Evolutionary conservation across 148 eudicot species (phyloP).

Genomic region (Chenopodium album): DNA sequence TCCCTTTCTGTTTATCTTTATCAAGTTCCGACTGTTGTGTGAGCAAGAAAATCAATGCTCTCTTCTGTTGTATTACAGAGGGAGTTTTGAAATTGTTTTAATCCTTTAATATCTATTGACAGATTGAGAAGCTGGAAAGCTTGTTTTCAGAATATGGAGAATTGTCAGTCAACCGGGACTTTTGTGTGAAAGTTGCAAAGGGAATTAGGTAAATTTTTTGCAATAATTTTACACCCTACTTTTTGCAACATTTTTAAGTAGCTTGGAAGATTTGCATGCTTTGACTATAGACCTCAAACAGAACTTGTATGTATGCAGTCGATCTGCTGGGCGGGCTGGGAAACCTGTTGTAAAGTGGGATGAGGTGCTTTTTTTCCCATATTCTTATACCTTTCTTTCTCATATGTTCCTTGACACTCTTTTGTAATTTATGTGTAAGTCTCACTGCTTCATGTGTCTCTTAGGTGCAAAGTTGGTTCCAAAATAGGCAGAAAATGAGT

Average conservation of each 20-base stretch:
- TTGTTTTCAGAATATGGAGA: constrained; percentile 39
- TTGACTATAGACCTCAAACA: constrained; percentile 3
- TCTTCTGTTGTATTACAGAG: background rate
- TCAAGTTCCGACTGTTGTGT: background rate
- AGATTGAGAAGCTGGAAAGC: constrained; percentile 65
- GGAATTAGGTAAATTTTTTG: constrained; percentile 52
- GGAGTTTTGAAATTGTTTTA: background rate
- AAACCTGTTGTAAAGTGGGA: constrained; percentile 72
- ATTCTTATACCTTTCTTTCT: background rate
- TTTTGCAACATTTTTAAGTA: background rate
- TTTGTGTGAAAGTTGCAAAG: constrained; percentile 51
- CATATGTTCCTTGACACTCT: constrained; percentile 1
- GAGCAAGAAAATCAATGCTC: background rate
- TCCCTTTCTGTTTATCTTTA: background rate
- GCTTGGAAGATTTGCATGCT: constrained; percentile 1
- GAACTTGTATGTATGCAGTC: constrained; percentile 41
- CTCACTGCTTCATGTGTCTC: constrained; percentile 20
- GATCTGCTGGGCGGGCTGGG: constrained; percentile 74
- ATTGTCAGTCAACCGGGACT: constrained; percentile 38
- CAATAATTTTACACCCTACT: background rate
- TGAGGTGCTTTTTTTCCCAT: constrained; percentile 47
- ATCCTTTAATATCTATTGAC: constrained; percentile 1
- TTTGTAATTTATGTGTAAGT: constrained; percentile 15
- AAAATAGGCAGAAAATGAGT: constrained; percentile 33
- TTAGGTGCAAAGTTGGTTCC: constrained; percentile 78